Conservation (phyloP, 1,284 basidiomycete genomes). For the Salmacisia buchloeana region DNA sequence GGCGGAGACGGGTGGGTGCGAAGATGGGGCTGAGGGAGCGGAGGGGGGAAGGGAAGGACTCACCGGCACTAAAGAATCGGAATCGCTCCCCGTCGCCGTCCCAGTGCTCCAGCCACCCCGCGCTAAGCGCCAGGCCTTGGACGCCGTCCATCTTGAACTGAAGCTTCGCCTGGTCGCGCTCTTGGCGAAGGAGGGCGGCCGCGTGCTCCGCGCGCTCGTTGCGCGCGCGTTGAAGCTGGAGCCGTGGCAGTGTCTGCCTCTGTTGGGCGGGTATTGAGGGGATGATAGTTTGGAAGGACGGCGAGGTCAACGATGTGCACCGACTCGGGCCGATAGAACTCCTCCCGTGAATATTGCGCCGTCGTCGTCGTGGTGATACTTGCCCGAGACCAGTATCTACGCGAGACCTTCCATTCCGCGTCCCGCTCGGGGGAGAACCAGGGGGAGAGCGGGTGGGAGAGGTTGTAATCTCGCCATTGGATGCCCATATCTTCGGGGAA, state of each 20-base stretch:
- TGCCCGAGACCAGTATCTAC: constrained; percentile 1
- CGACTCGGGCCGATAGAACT: too few relatives aligned
- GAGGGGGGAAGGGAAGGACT: neutral
- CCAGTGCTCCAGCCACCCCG: neutral
- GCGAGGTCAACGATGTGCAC: too few relatives aligned
- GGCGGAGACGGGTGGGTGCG: neutral
- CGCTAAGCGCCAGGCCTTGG: neutral
- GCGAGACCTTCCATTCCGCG: neutral
- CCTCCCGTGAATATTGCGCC: too few relatives aligned
- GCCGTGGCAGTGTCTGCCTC: too few relatives aligned
- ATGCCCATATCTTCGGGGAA: neutral
- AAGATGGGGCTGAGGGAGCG: neutral
- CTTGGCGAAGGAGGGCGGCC: too few relatives aligned
- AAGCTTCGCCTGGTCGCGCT: too few relatives aligned
- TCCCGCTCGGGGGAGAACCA: constrained; percentile 1
- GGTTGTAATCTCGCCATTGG: neutral
- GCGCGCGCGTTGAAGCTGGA: too few relatives aligned
- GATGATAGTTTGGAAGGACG: too few relatives aligned
- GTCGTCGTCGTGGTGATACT: too few relatives aligned
- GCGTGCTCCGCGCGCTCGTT: too few relatives aligned
- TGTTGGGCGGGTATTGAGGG: too few relatives aligned
- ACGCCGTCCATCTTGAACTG: too few relatives aligned
- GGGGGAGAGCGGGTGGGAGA: neutral
- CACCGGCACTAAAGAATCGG: neutral
- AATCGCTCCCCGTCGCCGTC: neutral